Evolutionary conservation across 108 stramenopile species (phyloP).

Genomic region (Asterionellopsis glacialis): DNA sequence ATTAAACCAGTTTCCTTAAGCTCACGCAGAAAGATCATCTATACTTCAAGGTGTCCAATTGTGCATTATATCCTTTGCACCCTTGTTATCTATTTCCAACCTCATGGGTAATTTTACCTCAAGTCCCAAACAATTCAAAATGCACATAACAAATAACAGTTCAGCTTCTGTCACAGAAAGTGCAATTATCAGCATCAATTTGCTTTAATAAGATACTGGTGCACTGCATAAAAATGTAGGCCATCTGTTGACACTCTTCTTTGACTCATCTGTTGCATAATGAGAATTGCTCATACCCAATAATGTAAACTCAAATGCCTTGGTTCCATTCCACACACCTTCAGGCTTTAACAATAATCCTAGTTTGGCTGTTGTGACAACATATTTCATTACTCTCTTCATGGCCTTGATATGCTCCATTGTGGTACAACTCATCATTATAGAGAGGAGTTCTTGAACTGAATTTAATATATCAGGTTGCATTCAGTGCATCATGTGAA

Average conservation of each 20-base stretch:
- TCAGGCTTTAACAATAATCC: conserved; percentile 16
- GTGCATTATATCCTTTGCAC: conserved; percentile 28
- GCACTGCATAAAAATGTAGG: background rate
- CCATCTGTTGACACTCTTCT: background rate
- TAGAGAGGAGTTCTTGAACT: background rate
- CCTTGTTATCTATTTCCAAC: conserved; percentile 35
- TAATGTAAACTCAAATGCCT: background rate
- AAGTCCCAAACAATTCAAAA: conserved; percentile 12
- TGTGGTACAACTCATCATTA: no score
- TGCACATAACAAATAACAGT: conserved; percentile 8
- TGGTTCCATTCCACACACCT: conserved; percentile 18
- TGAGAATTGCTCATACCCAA: background rate
- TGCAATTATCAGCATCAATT: conserved; percentile 23
- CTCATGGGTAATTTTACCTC: no score
- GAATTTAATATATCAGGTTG: background rate
- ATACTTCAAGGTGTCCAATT: conserved; percentile 32
- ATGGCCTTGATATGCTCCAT: background rate
- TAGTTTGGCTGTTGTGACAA: conserved; percentile 6
- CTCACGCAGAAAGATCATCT: conserved; percentile 19
- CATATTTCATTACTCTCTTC: conserved; percentile 14
- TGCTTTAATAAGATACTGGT: conserved; percentile 14
- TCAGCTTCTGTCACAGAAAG: conserved; percentile 42
- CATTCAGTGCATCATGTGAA: background rate
- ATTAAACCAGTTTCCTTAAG: conserved; percentile 24
- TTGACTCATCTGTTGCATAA: background rate